phyloP scores from a whole-genome alignment of 164 flowering plant species.

The Berberis vulgaris region DNA sequence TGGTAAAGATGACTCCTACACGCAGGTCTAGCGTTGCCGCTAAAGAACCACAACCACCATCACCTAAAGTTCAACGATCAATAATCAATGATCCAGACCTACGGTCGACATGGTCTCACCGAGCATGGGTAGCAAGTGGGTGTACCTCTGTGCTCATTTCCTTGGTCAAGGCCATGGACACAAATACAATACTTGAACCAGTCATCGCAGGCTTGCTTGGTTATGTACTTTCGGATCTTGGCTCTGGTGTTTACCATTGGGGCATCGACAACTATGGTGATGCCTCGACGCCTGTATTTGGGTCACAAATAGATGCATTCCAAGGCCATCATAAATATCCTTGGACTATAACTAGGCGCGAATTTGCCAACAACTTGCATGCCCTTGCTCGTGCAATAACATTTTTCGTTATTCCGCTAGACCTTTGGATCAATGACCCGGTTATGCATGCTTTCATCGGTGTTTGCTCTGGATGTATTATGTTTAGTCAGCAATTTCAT shows the following conservation, averaged over 20 bases:
- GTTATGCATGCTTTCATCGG: background rate
- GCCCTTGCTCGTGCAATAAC: background rate
- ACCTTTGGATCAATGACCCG: background rate
- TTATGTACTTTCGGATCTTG: background rate
- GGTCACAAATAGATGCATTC: background rate
- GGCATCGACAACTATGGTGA: background rate
- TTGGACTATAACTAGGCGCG: background rate
- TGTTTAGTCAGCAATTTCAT: background rate
- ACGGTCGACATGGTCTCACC: constrained; percentile 40
- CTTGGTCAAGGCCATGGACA: background rate
- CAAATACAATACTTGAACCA: background rate
- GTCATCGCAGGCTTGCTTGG: background rate
- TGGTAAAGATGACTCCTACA: constrained; percentile 20
- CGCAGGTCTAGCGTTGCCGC: background rate
- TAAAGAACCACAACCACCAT: background rate
- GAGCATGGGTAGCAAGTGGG: background rate
- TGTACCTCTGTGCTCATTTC: background rate
- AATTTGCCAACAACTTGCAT: background rate
- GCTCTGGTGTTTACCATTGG: background rate
- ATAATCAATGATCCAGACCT: constrained; percentile 32
- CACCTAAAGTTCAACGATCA: constrained; percentile 4
- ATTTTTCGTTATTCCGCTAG: background rate
- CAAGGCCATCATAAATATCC: background rate
- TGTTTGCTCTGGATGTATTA: background rate
- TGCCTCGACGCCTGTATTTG: background rate